Base-by-base conservation (phyloP, 116 monocot species). In the Phalaenopsis hybrid region DNA sequence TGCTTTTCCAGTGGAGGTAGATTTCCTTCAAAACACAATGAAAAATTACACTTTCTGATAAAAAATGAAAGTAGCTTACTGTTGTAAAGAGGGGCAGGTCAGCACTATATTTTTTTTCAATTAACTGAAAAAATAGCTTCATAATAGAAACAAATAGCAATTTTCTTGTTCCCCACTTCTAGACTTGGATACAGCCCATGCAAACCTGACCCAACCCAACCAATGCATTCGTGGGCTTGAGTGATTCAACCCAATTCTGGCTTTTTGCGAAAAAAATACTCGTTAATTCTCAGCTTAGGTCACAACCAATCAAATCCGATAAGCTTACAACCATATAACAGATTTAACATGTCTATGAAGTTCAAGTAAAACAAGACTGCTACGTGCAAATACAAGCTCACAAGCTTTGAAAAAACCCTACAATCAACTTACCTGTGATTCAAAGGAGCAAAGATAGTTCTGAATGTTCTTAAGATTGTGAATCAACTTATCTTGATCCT, bases 391-490 rank as follows among this genome's bases (percentile, higher is more conserved):
- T n/a, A 45, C 44, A 46, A 75, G n/a, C 4, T 44, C 3, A 17
- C 4, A 0, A 75, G 18, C 72, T 4, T 72, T 34, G 21, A 15
- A 11, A 72, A 37, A 46, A 45, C 21, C 44, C 4, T 34, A 52
- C 8, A 67, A 37, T 20, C 82, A 48, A 50, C 44, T 70, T 79
- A 90, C 90, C 86, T 88, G 90, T 20, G 87, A 81, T 59, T 90
- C 84, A 68, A 90, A 90, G 55, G 90, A 90, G 79, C 90, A 90
- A 84, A 90, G 90, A 79, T 90, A 90, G 48, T 90, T 88, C 83
- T 90, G 84, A 81, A 90, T 90, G 44, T 52, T 85, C 82, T 90
- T 90, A 73, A 90, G 88, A 81, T 90, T 90, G 52, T 84, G 77
- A 75, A 90, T 88, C 85, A 90, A 86, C 84, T 88, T 90, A 81